phyloP scores from a whole-genome alignment of 805 yeast genomes.

The Suhomyces kilbournensis region DNA sequence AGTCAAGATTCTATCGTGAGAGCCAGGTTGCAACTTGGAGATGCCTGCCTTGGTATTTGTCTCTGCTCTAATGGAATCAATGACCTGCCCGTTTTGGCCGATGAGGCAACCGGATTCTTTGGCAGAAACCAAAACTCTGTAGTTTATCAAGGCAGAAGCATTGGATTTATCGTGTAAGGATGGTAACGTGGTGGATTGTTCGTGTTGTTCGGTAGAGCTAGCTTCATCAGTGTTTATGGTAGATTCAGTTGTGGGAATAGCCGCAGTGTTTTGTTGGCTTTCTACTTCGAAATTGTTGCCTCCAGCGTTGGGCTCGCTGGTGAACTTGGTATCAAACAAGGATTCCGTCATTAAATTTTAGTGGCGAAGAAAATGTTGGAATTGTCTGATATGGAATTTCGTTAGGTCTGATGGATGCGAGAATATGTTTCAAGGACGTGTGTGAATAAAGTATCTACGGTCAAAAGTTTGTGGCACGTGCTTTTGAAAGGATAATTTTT shows the following conservation, averaged over 20 bases:
- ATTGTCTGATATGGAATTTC: not conserved
- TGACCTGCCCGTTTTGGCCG: constrained; percentile 79
- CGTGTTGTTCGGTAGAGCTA: not conserved
- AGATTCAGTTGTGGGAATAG: not conserved
- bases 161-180: constrained; percentile 24
- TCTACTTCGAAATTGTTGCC: not conserved
- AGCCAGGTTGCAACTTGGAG: constrained; percentile 73
- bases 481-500: not conserved
- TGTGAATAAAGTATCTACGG: not conserved
- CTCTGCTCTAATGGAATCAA: constrained; percentile 69
- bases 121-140: constrained; percentile 67
- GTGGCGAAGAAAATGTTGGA: not conserved
- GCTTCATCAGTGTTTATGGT: not conserved
- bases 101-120: constrained; percentile 89
- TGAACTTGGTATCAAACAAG: constrained; percentile 32
- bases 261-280: not conserved
- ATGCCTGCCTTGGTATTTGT: constrained; percentile 85
- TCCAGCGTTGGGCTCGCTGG: constrained; percentile 11
- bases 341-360: constrained; percentile 27
- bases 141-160: constrained; percentile 34
- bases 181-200: constrained; percentile 22
- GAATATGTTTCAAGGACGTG: not conserved
- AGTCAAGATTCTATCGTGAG: constrained; percentile 78
- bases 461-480: not conserved
- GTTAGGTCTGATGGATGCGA: not conserved